A percentile compares a stretch with the other conserved stretches of the same genome.
phyloP scores from a whole-genome alignment of 352 stramenopile species.

The Globisporangium nagaii region DNA sequence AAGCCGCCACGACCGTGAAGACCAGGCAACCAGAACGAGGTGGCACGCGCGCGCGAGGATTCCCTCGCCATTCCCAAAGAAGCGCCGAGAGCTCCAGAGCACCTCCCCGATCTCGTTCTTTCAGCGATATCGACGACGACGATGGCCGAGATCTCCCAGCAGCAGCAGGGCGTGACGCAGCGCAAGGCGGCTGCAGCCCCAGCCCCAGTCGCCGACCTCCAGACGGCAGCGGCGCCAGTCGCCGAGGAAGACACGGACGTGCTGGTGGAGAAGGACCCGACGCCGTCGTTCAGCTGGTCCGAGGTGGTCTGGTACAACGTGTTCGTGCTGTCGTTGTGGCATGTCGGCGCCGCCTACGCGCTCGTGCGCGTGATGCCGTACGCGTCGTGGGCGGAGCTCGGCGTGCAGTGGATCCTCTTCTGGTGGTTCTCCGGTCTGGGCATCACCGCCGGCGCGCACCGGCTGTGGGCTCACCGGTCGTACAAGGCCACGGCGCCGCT shows the following conservation, averaged over 20 bases:
- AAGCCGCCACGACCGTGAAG: no score
- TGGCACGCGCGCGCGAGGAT: background rate
- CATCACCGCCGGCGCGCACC: conserved; percentile 97
- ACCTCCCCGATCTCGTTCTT: background rate
- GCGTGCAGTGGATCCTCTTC: conserved; percentile 56
- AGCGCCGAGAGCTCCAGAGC: background rate
- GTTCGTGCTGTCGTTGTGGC: conserved; percentile 51
- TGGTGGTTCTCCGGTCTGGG: conserved; percentile 88
- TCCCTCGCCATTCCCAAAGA: conserved; percentile 3
- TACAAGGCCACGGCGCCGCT: conserved; percentile 92
- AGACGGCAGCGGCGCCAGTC: conserved; percentile 12
- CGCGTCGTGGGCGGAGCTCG: conserved; percentile 36
- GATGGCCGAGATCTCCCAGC: background rate
- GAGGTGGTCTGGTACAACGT: conserved; percentile 89
- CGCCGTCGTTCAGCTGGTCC: conserved; percentile 43
- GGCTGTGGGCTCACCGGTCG: conserved; percentile 95
- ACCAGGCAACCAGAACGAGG: no score
- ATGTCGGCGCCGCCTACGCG: conserved; percentile 71
- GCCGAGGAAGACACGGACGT: conserved; percentile 39
- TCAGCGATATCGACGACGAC: background rate
- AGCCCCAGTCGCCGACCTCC: background rate
- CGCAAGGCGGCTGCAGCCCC: background rate
- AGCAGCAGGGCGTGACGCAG: conserved; percentile 3
- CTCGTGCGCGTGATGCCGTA: conserved; percentile 54
- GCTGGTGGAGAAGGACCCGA: conserved; percentile 23